A percentile compares a stretch with the other conserved stretches of the same genome.
phyloP scores from a whole-genome alignment of 129 eudicot genomes.

The Centaurea solstitialis region DNA sequence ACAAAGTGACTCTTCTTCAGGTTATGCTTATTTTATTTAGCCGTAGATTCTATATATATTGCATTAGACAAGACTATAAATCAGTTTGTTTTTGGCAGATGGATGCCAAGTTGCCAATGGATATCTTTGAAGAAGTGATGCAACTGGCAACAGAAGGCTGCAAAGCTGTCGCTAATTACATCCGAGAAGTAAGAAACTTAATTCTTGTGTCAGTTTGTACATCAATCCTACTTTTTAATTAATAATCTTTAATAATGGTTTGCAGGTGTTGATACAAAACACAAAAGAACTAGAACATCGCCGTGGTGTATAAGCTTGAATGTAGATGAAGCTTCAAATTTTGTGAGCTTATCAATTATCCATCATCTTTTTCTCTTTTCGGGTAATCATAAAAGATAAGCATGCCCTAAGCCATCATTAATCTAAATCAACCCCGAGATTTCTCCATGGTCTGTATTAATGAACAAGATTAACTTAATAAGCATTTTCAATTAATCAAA shows the following conservation, averaged over 20 bases:
- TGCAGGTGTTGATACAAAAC: constrained; percentile 78
- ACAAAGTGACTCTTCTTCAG: constrained; percentile 95
- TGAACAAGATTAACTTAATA: no score
- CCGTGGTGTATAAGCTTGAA: constrained; percentile 53
- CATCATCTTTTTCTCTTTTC: neutral
- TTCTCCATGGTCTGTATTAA: no score
- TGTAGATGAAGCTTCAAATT: neutral
- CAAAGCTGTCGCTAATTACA: constrained; percentile 87
- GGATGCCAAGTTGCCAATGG: constrained; percentile 91
- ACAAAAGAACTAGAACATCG: constrained; percentile 76
- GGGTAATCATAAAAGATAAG: neutral
- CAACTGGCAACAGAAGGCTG: constrained; percentile 93
- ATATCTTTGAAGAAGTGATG: constrained; percentile 81
- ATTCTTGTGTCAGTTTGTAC: neutral
- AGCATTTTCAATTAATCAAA: no score
- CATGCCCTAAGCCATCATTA: no score
- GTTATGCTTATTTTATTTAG: constrained; percentile 41
- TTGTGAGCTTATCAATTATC: neutral
- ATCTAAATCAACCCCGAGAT: neutral
- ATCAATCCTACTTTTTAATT: neutral
- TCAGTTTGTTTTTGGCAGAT: constrained; percentile 44
- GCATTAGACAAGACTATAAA: neutral
- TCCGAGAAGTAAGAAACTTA: constrained; percentile 72
- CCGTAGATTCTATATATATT: no score
- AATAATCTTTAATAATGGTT: constrained; percentile 11